A percentile compares a stretch with the other conserved stretches of the same genome.
Evolutionary conservation across 768 basidiomycete species (phyloP).

Genomic region (Lactifluus subvellereus): DNA sequence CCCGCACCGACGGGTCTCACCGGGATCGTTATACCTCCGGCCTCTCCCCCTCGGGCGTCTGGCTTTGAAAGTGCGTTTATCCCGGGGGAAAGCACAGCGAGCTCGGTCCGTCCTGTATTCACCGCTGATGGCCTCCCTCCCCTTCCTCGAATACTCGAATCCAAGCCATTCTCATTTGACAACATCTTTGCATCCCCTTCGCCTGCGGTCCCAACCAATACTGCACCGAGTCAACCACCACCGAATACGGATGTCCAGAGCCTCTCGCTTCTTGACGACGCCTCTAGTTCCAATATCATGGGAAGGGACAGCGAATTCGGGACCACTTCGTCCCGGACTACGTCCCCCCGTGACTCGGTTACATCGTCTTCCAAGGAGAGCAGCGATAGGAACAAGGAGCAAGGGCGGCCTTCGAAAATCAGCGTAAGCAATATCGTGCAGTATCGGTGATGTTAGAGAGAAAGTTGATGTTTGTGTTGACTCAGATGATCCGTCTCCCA

Average conservation of each 20-base stretch:
- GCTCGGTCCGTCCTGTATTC: constrained; percentile 5
- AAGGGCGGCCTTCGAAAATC: constrained; percentile 60
- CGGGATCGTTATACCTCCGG: neutral
- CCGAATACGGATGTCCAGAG: neutral
- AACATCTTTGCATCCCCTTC: constrained; percentile 1
- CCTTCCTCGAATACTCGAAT: constrained; percentile 14
- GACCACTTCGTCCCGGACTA: constrained; percentile 33
- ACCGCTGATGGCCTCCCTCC: constrained; percentile 13
- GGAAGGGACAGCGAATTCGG: constrained; percentile 33
- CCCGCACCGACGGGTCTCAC: constrained; percentile 6
- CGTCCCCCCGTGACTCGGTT: constrained; percentile 21
- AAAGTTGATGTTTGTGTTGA: constrained; percentile 17
- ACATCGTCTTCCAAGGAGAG: constrained; percentile 50
- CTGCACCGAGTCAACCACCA: constrained; percentile 13
- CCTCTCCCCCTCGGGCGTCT: constrained; percentile 19
- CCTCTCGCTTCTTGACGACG: constrained; percentile 41
- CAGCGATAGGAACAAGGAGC: constrained; percentile 49
- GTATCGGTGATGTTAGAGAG: neutral
- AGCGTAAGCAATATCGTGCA: constrained; percentile 50
- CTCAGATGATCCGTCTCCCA: constrained; percentile 61
- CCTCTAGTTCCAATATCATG: constrained; percentile 34
- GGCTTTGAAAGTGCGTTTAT: constrained; percentile 36
- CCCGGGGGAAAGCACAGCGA: constrained; percentile 12
- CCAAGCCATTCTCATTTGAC: constrained; percentile 19
- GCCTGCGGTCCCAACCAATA: constrained; percentile 11